Percentiles rank a stretch among this genome's conserved stretches.
These are phyloP conservation scores for Corrigiola litoralis DNA, from an alignment of 179 eudicot species.

Conservation along the genomic window DNA sequence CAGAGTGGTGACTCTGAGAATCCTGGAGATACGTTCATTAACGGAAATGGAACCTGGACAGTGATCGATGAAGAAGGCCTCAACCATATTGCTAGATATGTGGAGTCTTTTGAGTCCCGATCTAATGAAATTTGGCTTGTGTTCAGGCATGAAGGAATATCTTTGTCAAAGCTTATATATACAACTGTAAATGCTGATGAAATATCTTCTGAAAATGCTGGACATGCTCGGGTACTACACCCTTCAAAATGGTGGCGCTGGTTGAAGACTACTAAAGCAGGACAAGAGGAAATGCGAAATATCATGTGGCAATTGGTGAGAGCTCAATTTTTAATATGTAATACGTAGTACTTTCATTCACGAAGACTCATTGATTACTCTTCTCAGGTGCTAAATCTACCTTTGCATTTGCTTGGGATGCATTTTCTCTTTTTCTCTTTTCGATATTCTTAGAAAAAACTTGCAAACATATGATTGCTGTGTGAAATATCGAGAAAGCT, in stretches of 20 bases:
- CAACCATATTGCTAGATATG: constrained; percentile 90
- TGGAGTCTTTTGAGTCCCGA: constrained; percentile 90
- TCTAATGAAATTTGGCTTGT: constrained; percentile 98
- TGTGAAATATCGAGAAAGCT: not conserved
- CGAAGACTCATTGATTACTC: not conserved
- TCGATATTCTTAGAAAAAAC: not conserved
- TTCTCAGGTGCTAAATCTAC: constrained; percentile 1
- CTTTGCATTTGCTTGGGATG: not conserved
- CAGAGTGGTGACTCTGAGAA: constrained; percentile 33
- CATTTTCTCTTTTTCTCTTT: not conserved
- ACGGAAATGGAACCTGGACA: constrained; percentile 27
- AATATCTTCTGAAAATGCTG: constrained; percentile 40
- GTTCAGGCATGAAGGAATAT: constrained; percentile 87
- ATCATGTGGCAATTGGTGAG: constrained; percentile 88
- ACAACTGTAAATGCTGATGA: constrained; percentile 65
- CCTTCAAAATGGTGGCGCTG: constrained; percentile 99
- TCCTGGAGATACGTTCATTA: constrained; percentile 25
- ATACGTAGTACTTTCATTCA: not conserved
- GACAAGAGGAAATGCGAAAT: constrained; percentile 71
- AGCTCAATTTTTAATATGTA: not conserved
- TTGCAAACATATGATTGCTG: not conserved
- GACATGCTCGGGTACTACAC: constrained; percentile 62
- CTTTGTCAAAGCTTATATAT: constrained; percentile 92
- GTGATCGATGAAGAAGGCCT: constrained; percentile 69
- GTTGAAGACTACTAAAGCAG: constrained; percentile 87